Evolutionary conservation across 441 rosid genomes (phyloP).

Genomic region (Erysimum cheiri): DNA sequence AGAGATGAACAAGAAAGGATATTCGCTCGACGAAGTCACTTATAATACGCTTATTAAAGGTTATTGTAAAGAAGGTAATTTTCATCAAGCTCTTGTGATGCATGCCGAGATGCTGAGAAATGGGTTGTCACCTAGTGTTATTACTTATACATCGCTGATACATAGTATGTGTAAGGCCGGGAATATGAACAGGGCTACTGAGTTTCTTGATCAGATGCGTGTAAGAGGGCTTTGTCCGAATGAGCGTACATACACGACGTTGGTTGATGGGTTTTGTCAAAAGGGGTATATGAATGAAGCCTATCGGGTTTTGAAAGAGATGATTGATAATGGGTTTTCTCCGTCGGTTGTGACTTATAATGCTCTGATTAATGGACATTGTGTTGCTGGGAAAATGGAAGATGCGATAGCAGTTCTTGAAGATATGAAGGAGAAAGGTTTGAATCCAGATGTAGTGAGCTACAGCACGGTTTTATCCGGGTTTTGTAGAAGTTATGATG

Average conservation of each 20-base stretch:
- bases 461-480: conserved; percentile 84
- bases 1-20: conserved; percentile 69
- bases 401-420: conserved; percentile 60
- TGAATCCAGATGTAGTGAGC: conserved; percentile 77
- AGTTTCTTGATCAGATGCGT: conserved; percentile 81
- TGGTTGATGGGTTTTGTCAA: conserved; percentile 84
- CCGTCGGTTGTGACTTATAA: conserved; percentile 87
- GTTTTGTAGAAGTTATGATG: conserved; percentile 60
- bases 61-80: conserved; percentile 72
- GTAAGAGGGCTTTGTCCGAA: conserved; percentile 78
- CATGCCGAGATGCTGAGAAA: conserved; percentile 72
- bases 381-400: conserved; percentile 67
- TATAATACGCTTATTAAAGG: conserved; percentile 85
- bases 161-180: conserved; percentile 80
- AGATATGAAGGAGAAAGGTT: conserved; percentile 63
- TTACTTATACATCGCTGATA: conserved; percentile 83
- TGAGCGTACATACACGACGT: conserved; percentile 79
- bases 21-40: conserved; percentile 73
- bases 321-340: conserved; percentile 65
- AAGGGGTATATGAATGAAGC: conserved; percentile 74
- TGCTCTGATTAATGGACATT: conserved; percentile 76
- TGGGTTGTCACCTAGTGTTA: conserved; percentile 78
- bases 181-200: conserved; percentile 78
- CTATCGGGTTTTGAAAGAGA: conserved; percentile 59
- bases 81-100: conserved; percentile 85